Conservation (phyloP, 352 stramenopile genomes). For the Globisporangium paddicum region DNA sequence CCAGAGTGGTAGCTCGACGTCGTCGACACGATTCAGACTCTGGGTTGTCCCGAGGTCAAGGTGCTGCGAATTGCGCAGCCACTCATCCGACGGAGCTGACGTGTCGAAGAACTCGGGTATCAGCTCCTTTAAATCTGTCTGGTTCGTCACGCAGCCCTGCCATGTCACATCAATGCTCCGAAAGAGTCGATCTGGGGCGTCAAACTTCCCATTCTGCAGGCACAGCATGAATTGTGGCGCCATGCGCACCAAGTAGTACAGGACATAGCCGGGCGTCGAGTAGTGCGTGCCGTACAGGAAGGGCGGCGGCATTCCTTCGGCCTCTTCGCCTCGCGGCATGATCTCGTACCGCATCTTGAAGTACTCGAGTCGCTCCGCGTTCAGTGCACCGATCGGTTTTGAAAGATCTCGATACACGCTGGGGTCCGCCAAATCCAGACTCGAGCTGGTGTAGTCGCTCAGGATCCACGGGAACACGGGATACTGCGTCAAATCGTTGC, state of each 20-base stretch:
- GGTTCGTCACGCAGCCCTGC: constrained; percentile 79
- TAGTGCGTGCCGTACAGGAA: constrained; percentile 98
- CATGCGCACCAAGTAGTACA: constrained; percentile 97
- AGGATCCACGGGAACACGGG: constrained; percentile 97
- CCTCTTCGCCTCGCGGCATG: constrained; percentile 85
- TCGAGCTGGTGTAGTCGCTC: constrained; percentile 79
- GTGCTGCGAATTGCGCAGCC: constrained; percentile 94
- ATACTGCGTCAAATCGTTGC: constrained; percentile 94
- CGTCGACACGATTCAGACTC: constrained; percentile 84
- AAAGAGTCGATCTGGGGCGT: constrained; percentile 97
- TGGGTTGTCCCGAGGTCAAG: constrained; percentile 94
- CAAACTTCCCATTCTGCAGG: constrained; percentile 98
- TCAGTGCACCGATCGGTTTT: constrained; percentile 94
- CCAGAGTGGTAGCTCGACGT: constrained; percentile 95
- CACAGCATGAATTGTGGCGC: constrained; percentile 95
- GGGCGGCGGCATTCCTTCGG: constrained; percentile 77
- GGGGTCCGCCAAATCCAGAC: constrained; percentile 83
- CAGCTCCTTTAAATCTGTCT: constrained; percentile 98
- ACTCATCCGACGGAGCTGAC: constrained; percentile 69
- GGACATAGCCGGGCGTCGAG: constrained; percentile 92
- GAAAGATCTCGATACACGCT: constrained; percentile 92
- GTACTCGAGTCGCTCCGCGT: constrained; percentile 78
- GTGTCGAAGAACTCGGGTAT: constrained; percentile 98
- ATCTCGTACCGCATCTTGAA: constrained; percentile 86
- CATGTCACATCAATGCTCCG: constrained; percentile 91